Base-by-base conservation (phyloP, 768 basidiomycete genomes). In the Exidia glandulosa region DNA sequence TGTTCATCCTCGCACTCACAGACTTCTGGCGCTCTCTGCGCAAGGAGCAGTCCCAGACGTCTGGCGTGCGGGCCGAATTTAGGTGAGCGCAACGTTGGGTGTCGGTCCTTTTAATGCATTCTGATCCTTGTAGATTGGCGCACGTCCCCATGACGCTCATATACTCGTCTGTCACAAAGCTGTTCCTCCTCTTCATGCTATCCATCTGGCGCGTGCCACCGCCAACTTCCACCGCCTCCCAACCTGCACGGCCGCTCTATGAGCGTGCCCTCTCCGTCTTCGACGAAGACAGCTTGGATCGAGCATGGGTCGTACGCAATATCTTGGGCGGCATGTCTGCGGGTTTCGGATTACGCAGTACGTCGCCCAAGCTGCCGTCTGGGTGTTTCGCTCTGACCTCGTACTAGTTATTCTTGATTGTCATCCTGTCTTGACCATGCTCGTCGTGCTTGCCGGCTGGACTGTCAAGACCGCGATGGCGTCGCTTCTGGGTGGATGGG, bases 281-380 rank as follows among this genome's bases (percentile, higher is more conserved):
- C 57, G 85, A 87, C 63, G 88, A 90, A 57, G 84, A 86, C 62
- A 81, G 79, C 32, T 71, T 92, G 1, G 88, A 92, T 68, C 81
- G 87, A 6, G 88, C 87, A 66, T 93, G 90, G 90, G 74, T 90
- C 5, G 83, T 92, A 3, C 78, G 90, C 29, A 92, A 93, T 64
- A 76, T 91, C 10, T 74, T 93, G 2, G 90, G 90, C 12, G 90
- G 90, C 0, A 85, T 93, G 82, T 86, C 89, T 12, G 86, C 90
- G 32, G 90, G 90, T 1, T 93, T 92, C 69, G 90, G 89, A 0
- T 70, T 93, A 58, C 81, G 90, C 66, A 87, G 90, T 90, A 65
- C 47, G 75, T n/a, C n/a, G n/a, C n/a, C n/a, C 30, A 27, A 33
- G 27, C 34, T 33, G 19, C 52, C 36, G 4, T 12, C 19, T 30